Evolutionary conservation across 163 green algal genomes (phyloP), one percentile per base, ranked within the genome.

Genomic region (Prototheca cutis): DNA sequence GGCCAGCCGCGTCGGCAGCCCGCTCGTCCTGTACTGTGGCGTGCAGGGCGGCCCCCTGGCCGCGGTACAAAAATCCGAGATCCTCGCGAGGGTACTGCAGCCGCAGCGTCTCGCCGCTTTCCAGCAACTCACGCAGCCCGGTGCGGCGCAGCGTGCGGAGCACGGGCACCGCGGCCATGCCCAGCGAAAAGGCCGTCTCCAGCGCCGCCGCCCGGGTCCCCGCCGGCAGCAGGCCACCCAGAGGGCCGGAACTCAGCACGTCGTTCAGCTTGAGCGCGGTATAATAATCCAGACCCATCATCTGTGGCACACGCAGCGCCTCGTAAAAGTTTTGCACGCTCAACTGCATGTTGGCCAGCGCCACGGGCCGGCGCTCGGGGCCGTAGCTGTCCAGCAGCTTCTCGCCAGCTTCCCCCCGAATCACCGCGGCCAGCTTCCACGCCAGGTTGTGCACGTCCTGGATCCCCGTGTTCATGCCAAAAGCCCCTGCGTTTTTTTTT

Each of bases 401-500:
- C 1, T 31, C 4, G 19, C n/a, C 8, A 18, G 62, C 65, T 3
- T 13, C 30, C 19, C 61, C 66, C 6, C 70, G 36, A 23, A 89
- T 55, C 34, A 83, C 80, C 17, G 80, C 70, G 6, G 88, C 85
- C 34, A 96, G 76, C 77, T 93, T 94, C 89, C 87, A 96, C 0
- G 87, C 90, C 30, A 97, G 74, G 67, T 94, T 95, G 75, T 94
- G 86, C 0, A 85, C 87, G 58, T 97, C 90, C 59, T 87, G 72
- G 1, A 90, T 39, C 21, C 86, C 84, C 2, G 85, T 95, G 81
- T 96, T 95, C 82, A 96, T 89, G 33, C 87, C 91, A 76, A 98
- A 95, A 2, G 87, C 91, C 18, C 91, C 90, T 25, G 88, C 85
- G 34, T n/a, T n/a, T n/a, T n/a, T n/a, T n/a, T n/a, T n/a, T n/a